Base-by-base conservation (phyloP, 2,329 filamentous ascomycete species). In the Aspergillus sp. region DNA sequence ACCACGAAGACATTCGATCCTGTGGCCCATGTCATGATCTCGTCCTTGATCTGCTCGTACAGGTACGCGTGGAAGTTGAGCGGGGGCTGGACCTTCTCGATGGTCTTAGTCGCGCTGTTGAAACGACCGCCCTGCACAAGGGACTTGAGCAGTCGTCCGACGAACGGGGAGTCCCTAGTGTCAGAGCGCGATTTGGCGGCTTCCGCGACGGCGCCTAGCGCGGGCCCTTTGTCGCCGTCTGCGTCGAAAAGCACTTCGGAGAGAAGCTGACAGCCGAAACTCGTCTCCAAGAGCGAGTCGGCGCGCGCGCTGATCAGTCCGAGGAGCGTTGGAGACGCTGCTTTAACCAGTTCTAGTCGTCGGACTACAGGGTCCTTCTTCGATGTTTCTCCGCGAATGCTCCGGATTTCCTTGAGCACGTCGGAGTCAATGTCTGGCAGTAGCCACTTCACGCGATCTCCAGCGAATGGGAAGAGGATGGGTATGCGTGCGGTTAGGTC, bases 41-140 rank as follows among this genome's bases (percentile, higher is more conserved):
- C 73, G 1, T 82, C 79, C 63, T 86, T 80, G 66, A 97, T 90
- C 51, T 85, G 73, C 4, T 83, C 81, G 64, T 91, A 97, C n/a
- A 98, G 75, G 42, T 85, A 73, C 53, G 85, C 78, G 50, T 87
- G 82, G 64, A 98, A 98, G 43, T 83, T 78, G 47, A 97, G 75
- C 5, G 86, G 78, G 10, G 89, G 88, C 42, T 89, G 81, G 2
- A 85, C 77, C 26, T 81, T 79, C 58, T 85, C 78, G 40, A 93
- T 69, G 47, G 76, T 81, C 68, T 88, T 88, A 2, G 80, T 76
- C 39, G 76, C 76, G 50, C 81, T 80, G 67, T 97, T 88, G 63
- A 86, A 98, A 48, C 82, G 83, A 28, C 94, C 93, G 38, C 93
- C 93, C 46, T 88, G 84, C 27, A 96, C 89, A 5, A 98, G 78